Conservation (phyloP, 305 asterid genomes). For the Fraxinus xanthoxyloides region DNA sequence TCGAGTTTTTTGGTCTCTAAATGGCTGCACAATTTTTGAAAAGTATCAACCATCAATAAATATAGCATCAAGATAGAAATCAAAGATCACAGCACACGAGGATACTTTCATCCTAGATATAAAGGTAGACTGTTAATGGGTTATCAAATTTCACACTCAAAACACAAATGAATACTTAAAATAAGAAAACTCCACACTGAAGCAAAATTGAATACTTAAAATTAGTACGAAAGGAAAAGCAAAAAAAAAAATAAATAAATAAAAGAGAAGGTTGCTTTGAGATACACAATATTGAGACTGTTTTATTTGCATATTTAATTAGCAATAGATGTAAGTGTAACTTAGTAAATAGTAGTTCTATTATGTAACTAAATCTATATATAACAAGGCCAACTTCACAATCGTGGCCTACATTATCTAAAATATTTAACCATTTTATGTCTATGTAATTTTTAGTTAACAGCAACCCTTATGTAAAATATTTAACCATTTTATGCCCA, state of each 20-base stretch:
- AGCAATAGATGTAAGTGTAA: neutral
- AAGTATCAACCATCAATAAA: neutral
- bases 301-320: neutral
- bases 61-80: neutral
- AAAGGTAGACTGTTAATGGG: neutral
- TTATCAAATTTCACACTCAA: neutral
- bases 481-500: neutral
- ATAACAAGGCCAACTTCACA: neutral
- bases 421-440: neutral
- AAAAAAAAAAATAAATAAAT: too few species aligned
- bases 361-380: neutral
- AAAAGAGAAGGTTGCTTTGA: neutral
- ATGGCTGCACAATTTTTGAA: slow-evolving; percentile 45
- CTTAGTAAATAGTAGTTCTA: neutral
- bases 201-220: neutral
- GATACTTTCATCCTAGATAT: neutral
- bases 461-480: neutral
- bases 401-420: neutral
- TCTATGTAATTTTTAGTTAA: neutral
- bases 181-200: neutral
- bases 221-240: neutral
- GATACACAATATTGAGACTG: neutral
- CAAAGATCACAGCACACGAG: neutral
- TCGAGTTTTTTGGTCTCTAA: slow-evolving; percentile 45
- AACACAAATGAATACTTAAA: neutral